Conservation (phyloP, 352 stramenopile species). For the Sclerospora graminicola region DNA sequence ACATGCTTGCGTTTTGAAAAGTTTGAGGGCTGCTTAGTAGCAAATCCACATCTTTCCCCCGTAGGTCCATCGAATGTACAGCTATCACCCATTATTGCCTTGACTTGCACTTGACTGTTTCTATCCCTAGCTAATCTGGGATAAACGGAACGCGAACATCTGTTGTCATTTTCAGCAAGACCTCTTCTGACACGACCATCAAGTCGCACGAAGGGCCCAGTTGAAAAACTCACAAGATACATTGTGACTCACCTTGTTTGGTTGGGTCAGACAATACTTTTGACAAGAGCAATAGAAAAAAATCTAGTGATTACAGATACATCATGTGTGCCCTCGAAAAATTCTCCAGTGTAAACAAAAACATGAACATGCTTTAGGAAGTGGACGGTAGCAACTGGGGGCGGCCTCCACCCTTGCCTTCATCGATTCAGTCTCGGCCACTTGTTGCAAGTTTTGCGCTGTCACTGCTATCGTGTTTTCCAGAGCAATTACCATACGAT, state of each 20-base stretch:
- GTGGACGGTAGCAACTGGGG: constrained; percentile 92
- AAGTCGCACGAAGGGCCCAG: constrained; percentile 87
- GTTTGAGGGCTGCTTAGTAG: constrained; percentile 46
- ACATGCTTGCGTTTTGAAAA: constrained; percentile 52
- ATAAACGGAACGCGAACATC: constrained; percentile 95
- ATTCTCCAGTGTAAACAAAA: constrained; percentile 91
- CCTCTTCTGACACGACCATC: constrained; percentile 89
- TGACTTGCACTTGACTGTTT: constrained; percentile 41
- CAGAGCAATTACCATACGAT: constrained; percentile 97
- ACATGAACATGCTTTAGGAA: constrained; percentile 84
- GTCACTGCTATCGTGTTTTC: constrained; percentile 97
- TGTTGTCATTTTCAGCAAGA: constrained; percentile 94
- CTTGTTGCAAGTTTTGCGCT: constrained; percentile 91
- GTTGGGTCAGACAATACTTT: constrained; percentile 73
- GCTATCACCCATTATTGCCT: constrained; percentile 14
- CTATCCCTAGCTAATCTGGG: constrained; percentile 86
- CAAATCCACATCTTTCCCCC: constrained; percentile 64
- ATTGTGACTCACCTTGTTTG: constrained; percentile 16
- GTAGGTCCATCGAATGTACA: constrained; percentile 45
- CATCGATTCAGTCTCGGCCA: constrained; percentile 68
- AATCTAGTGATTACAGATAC: constrained; percentile 98
- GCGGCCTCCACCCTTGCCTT: constrained; percentile 83
- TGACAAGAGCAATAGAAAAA: constrained; percentile 94
- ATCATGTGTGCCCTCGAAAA: constrained; percentile 96
- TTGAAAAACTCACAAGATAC: constrained; percentile 61